Evolutionary conservation across 768 basidiomycete genomes (phyloP), one percentile per base, ranked within the genome.

Genomic region (Melanogaster broomeanus): DNA sequence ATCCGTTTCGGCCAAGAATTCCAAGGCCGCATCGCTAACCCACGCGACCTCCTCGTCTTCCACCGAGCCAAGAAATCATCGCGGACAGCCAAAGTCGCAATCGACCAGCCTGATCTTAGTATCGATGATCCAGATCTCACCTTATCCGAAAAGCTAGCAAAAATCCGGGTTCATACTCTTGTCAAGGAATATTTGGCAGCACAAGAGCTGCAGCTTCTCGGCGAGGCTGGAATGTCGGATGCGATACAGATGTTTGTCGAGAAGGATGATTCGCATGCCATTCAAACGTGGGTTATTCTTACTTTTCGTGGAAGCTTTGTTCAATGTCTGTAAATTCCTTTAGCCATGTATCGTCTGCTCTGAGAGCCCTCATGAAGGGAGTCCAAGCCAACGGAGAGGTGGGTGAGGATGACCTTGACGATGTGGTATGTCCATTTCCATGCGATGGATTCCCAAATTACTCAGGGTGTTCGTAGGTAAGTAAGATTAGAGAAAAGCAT

Each of bases 1-100:
- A 88, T 96, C 45, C 88, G 97, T 10, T 97, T 99, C 66, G 96
- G 97, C 1, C 94, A 96, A 66, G 91, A 96, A 66, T 98, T 98
- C 68, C 82, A 86, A 58, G 92, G 91, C 1, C 81, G 80, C 19
- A 80, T 98, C 31, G 97, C 97, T 11, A 99, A 99, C 65, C 96
- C 97, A 15, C 82, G 93, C 24, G 96, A 98, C 65, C 82, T 97
- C 21, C 81, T 99, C 25, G 81, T 91, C 31, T 98, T 97, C 72
- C 87, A 93, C 66, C 86, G 92, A 19, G 78, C 87, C 37, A 93
- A 91, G 70, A 86, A 85, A 61, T 22, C 63, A 4, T 41, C 62
- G 3, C 66, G 67, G 16, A 34, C 56, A 1, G 58, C 76, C 24
- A 90, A 90, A 56, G 85, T 93, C 41, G 70, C 72, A 10, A 80